These are phyloP conservation scores for Podospora tetraspora DNA, from an alignment of 495 filamentous ascomycete genomes.

Conservation along the genomic window DNA sequence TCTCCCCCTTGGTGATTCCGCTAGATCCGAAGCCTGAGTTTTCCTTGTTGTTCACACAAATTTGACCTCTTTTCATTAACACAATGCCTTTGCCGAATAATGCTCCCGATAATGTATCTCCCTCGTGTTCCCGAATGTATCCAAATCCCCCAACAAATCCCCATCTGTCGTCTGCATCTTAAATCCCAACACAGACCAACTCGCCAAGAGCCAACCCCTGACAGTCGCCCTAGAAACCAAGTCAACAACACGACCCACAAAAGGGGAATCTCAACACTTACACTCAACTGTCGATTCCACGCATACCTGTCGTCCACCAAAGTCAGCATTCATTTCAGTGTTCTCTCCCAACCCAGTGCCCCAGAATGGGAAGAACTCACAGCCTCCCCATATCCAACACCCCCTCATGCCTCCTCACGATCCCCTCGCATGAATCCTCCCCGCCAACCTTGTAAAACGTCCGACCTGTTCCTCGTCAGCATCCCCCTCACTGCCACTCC, in stretches of 20 bases:
- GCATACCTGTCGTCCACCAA: not conserved
- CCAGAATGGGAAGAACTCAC: slow-evolving; percentile 6
- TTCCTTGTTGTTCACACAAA: not conserved
- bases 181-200: slow-evolving; percentile 14
- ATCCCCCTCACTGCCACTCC: not conserved
- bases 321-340: not conserved
- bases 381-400: slow-evolving; percentile 4
- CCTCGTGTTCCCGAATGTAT: not conserved
- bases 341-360: not conserved
- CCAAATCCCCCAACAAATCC: not conserved
- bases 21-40: not conserved
- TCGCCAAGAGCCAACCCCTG: slow-evolving; percentile 14
- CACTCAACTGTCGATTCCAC: slow-evolving; percentile 12
- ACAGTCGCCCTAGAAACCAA: slow-evolving; percentile 2
- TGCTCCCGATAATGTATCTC: not conserved
- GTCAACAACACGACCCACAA: not conserved
- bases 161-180: not conserved
- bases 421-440: slow-evolving; percentile 12
- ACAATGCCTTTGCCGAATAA: not conserved
- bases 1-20: no score
- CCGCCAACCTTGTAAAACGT: slow-evolving; percentile 11
- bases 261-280: not conserved
- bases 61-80: not conserved
- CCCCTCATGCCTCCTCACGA: slow-evolving; percentile 9
- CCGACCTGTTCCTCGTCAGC: slow-evolving; percentile 5